phyloP scores from a whole-genome alignment of 2,329 filamentous ascomycete genomes.

The Cladophialophora yegresii region DNA sequence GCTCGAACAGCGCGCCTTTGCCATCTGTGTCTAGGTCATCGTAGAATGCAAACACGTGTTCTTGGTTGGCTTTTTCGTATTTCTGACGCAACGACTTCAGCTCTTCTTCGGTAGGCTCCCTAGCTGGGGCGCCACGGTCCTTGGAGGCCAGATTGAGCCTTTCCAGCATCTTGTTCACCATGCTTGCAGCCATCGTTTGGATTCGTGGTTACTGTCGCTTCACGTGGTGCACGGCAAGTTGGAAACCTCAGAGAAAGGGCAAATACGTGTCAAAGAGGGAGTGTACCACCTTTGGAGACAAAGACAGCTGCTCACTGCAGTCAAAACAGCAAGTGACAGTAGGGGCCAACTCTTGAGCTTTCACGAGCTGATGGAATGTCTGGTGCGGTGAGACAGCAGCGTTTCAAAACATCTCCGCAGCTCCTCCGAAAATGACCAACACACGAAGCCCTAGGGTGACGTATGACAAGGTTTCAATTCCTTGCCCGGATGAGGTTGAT shows the following conservation, averaged over 20 bases:
- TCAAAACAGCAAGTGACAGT: neutral
- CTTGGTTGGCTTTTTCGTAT: constrained; percentile 74
- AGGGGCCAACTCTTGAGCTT: neutral
- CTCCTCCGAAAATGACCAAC: neutral
- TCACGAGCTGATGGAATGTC: constrained; percentile 7
- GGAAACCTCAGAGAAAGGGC: neutral
- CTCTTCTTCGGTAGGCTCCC: constrained; percentile 63
- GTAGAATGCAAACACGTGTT: constrained; percentile 84
- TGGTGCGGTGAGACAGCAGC: constrained; percentile 28
- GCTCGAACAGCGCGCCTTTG: constrained; percentile 75
- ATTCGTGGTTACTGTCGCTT: constrained; percentile 6
- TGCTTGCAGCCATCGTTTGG: constrained; percentile 46
- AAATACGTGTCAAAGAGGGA: neutral
- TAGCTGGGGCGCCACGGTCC: constrained; percentile 43
- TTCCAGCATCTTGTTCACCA: constrained; percentile 53
- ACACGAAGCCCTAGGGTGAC: constrained; percentile 30
- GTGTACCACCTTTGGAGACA: constrained; percentile 10
- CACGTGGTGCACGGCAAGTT: neutral
- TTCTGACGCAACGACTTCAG: constrained; percentile 68
- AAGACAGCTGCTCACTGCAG: constrained; percentile 9
- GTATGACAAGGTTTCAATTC: constrained; percentile 19
- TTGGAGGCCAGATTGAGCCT: constrained; percentile 48
- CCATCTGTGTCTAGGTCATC: constrained; percentile 73
- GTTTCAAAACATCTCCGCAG: constrained; percentile 19
- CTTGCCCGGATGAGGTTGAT: constrained; percentile 3